These are phyloP conservation scores for Curvularia eragrostidis DNA, from an alignment of 2,329 filamentous ascomycete genomes.

Conservation along the genomic window DNA sequence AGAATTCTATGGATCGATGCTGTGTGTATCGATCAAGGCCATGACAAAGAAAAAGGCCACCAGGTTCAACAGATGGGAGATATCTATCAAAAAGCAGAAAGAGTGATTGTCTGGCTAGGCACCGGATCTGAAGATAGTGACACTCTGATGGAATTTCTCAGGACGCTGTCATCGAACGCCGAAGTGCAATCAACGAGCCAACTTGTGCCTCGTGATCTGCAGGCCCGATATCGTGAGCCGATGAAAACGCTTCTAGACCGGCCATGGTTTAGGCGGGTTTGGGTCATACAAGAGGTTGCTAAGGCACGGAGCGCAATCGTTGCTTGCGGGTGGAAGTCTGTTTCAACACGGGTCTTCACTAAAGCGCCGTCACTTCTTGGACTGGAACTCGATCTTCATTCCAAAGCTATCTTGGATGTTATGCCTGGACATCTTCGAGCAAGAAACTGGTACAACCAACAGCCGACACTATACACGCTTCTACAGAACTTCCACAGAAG, in stretches of 20 bases:
- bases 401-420: no score
- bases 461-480: no score
- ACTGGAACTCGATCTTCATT: no score
- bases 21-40: slow-evolving; percentile 1
- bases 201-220: not conserved
- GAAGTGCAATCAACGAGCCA: not conserved
- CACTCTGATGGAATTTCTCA: not conserved
- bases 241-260: not conserved
- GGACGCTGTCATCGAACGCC: not conserved
- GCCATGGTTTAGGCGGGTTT: not conserved
- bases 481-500: no score
- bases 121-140: not conserved
- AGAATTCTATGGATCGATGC: slow-evolving; percentile 7
- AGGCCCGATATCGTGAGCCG: not conserved
- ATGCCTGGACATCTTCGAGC: no score
- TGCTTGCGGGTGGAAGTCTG: not conserved
- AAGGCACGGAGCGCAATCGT: not conserved
- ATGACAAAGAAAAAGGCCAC: not conserved
- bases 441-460: no score
- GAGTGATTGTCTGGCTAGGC: not conserved
- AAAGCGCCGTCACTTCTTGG: not conserved
- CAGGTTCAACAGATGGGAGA: slow-evolving; percentile 4
- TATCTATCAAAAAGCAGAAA: not conserved
- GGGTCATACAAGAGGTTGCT: not conserved
- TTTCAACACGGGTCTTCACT: not conserved